Conservation (phyloP, 805 yeast genomes). For the Candida sonorensis region DNA sequence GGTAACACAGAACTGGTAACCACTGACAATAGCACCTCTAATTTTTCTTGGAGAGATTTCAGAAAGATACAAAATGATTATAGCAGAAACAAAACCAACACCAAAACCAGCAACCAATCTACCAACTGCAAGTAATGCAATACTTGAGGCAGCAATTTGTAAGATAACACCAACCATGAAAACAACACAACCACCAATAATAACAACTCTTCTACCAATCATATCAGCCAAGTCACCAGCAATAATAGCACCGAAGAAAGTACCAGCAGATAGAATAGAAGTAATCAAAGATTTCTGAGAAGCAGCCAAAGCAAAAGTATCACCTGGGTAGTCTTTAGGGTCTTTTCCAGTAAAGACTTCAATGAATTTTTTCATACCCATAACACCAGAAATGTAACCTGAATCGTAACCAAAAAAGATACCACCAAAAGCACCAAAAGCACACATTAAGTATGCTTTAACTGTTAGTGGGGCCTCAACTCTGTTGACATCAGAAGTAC, state of each 20-base stretch:
- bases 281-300: slow-evolving; percentile 44
- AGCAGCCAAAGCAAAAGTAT: slow-evolving; percentile 17
- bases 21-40: slow-evolving; percentile 70
- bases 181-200: slow-evolving; percentile 35
- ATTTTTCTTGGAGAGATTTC: slow-evolving; percentile 74
- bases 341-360: slow-evolving; percentile 21
- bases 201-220: slow-evolving; percentile 43
- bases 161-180: slow-evolving; percentile 43
- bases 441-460: slow-evolving; percentile 33
- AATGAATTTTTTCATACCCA: slow-evolving; percentile 51
- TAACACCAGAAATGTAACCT: slow-evolving; percentile 58
- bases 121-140: slow-evolving; percentile 54
- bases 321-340: slow-evolving; percentile 12
- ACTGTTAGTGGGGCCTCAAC: slow-evolving; percentile 31
- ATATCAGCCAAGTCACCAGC: slow-evolving; percentile 47
- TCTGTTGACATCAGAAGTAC: slow-evolving; percentile 16
- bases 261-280: slow-evolving; percentile 70
- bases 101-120: slow-evolving; percentile 69
- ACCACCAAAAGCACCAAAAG: slow-evolving; percentile 65
- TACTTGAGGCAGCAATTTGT: slow-evolving; percentile 40
- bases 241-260: slow-evolving; percentile 58
- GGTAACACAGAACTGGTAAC: slow-evolving; percentile 60
- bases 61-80: slow-evolving; percentile 73
- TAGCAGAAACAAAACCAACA: slow-evolving; percentile 72
- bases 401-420: slow-evolving; percentile 64